Base-by-base conservation (phyloP, 352 stramenopile genomes). In the Thalassiosira mediterranea region DNA sequence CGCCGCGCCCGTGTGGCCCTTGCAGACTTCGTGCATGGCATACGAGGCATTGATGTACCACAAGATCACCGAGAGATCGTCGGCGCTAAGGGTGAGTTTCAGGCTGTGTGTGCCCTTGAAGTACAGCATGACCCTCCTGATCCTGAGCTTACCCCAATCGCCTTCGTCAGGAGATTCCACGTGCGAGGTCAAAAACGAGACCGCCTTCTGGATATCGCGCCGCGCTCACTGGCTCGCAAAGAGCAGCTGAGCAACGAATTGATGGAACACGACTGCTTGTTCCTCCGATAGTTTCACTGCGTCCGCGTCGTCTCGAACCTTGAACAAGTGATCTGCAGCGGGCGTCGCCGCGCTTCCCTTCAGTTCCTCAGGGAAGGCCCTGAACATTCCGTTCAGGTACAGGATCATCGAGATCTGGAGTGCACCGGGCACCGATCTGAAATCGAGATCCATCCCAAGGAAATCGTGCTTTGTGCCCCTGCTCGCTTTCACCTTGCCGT, bases 401-500 rank as follows among this genome's bases (percentile, higher is more conserved):
- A 44, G 8, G 5, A 44, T 19, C 74, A 84, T 83, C 0, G 29
- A 47, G 5, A 85, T 38, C 8, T 28, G 53, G 1, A 79, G 23
- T 26, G 38, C 46, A 7, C 72, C 65, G 4, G 53, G n/a, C 0
- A 54, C 29, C 4, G 29, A 67, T 11, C 21, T 0, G 17, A 53
- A 81, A 37, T 72, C 61, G 0, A 86, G 19, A 1, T 21, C 54
- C 62, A 86, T 86, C 10, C 66, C 78, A 3, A 86, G 42, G 40
- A 79, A 83, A 3, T 80, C 54, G 23, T 73, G 67, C 31, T 26
- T 51, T n/a, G 75, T 79, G 21, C 71, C 64, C 0, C 32, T 21
- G 1, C 21, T 57, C 0, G 57, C 56, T 21, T 51, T 49, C 1
- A 83, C 10, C 25, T n/a, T 21, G 5, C 73, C 73, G 63, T 76